Evolutionary conservation across 441 rosid genomes (phyloP), one percentile per base, ranked within the genome.

Genomic region (Jatropha multifida): DNA sequence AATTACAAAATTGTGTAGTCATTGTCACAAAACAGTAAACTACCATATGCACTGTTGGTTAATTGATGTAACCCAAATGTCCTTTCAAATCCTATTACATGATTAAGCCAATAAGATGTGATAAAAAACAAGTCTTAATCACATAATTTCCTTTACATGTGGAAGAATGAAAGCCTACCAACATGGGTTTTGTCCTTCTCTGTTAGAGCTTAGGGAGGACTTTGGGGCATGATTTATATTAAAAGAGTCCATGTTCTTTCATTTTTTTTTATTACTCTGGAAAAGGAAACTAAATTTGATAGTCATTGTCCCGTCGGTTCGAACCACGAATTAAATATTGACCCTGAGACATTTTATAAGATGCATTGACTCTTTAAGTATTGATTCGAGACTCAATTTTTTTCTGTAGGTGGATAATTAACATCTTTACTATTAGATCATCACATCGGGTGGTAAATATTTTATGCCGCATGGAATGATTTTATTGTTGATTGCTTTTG

Each of bases 11-110:
- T 48, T 23, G 54, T 54, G 18, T 10, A 18, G 76, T 58, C 76
- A 12, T 51, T 62, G 59, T 78, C 71, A 55, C 55, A 7, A 17
- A 52, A 61, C 17, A 58, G 46, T 13, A 27, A 60, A 32, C 23
- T 48, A 65, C 61, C 79, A 60, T 20, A 60, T 79, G 76, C 12
- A 27, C 76, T 7, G 18, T 26, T 79, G 42, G 42, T 59, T 65
- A 14, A 52, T 10, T 56, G 71, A 73, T 51, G 42, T n/a, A 26
- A 32, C 37, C 63, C 62, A 59, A 38, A 10, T 5, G 14, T 66
- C 55, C 69, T 18, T 48, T 40, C 58, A 2, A 58, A 7, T 20
- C 32, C 62, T 10, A 58, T 5, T 41, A 12, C 7, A 23, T 38
- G 48, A 73, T 61, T 59, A 20, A 18, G 14, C 52, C 27, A 54